Evolutionary conservation across 768 basidiomycete genomes (phyloP), one percentile per base, ranked within the genome.

Genomic region (Panaeolus cyanescens): DNA sequence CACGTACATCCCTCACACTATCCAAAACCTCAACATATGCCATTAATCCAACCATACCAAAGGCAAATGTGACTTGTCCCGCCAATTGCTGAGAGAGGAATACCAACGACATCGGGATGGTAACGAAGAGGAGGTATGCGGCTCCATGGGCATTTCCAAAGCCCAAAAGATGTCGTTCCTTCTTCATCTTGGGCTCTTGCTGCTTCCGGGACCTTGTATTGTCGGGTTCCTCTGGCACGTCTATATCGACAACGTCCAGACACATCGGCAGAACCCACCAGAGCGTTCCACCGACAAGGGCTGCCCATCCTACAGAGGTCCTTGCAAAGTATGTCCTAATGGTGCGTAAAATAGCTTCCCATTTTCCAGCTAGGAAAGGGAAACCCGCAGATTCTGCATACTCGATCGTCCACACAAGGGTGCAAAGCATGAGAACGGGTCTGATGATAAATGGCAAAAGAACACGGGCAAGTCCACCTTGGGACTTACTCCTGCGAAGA

Each of bases 121-220:
- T 79, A 85, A 91, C 90, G 69, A 97, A 92, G 34, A 96, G 76
- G 58, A 95, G 77, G 72, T 95, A 97, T 1, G 93, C 86, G 15
- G 95, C 88, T 15, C 95, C 39, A 36, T 19, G 42, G 2, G 31
- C 45, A 50, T 50, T 50, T 4, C 45, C 45, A 50, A 50, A 50
- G 25, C 45, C 45, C 45, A 50, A 28, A 0, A 50, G 28, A 40
- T 55, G 15, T 32, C 59, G 12, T 60, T 25, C 20, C 54, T 20
- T 32, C 22, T 34, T 55, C 36, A 19, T 28, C 20, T 54, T 59
- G 13, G 0, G 92, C 88, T 71, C 98, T 97, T 0, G 93, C 92
- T 68, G 89, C 96, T 0, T 96, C 96, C 1, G 94, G 74, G 1
- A 98, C 83, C 19, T 68, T 63, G 28, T 72, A 65, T 61, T 85